Conservation (phyloP, 495 filamentous ascomycete species). For the Barbatosphaeria neglecta region DNA sequence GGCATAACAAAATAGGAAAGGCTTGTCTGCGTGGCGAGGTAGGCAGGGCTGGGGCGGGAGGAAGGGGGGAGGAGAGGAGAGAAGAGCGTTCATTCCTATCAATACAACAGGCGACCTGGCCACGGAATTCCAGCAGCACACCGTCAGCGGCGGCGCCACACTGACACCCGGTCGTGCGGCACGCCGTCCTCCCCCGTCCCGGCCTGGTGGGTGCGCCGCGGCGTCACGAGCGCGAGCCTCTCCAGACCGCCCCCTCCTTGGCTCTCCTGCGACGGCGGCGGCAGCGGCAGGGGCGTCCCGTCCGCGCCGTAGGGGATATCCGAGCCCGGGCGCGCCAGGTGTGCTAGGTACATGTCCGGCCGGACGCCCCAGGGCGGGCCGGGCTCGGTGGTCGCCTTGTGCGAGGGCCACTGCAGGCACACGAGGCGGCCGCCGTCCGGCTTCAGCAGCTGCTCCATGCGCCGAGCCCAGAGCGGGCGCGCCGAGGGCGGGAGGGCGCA, state of each 20-base stretch:
- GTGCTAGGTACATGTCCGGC: conserved; percentile 51
- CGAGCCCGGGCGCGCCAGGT: conserved; percentile 54
- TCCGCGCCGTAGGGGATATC: conserved; percentile 50
- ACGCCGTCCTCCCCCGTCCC: conserved; percentile 34
- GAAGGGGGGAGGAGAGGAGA: too few relatives aligned
- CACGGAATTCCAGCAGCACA: too few relatives aligned
- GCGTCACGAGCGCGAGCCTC: conserved; percentile 52
- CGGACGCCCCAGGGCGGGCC: conserved; percentile 63
- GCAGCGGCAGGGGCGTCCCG: conserved; percentile 31
- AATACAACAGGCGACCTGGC: too few relatives aligned
- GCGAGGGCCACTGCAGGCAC: conserved; percentile 72
- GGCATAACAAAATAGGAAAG: too few relatives aligned
- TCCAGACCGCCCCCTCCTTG: conserved; percentile 33
- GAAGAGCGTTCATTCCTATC: too few relatives aligned
- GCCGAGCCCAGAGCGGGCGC: conserved; percentile 58
- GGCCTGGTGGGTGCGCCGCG: conserved; percentile 55
- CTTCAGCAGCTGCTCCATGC: conserved; percentile 52
- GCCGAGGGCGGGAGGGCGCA: conserved; percentile 57
- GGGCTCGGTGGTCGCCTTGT: conserved; percentile 46
- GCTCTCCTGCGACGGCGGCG: too few relatives aligned
- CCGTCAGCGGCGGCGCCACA: conserved; percentile 28
- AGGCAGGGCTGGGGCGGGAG: too few relatives aligned
- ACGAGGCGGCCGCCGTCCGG: conserved; percentile 52
- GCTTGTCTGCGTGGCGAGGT: too few relatives aligned
- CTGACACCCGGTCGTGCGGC: conserved; percentile 48